Conservation (phyloP, 108 stramenopile genomes). For the Conticribra weissflogii region DNA sequence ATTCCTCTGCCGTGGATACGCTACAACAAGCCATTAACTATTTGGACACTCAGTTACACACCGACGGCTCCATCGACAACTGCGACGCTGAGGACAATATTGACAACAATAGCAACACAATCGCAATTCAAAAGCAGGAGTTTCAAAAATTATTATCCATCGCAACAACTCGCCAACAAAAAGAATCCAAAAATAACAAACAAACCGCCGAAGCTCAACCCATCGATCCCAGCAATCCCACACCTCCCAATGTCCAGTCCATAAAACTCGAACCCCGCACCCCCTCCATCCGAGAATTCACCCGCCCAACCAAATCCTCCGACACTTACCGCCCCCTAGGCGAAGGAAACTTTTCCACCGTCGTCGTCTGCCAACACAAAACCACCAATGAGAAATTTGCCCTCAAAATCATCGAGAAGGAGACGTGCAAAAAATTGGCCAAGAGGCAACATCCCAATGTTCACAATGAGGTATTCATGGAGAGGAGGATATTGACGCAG, state of each 20-base stretch:
- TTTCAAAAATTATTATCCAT: slow-evolving; percentile 54
- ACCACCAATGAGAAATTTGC: slow-evolving; percentile 90
- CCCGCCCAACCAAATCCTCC: slow-evolving; percentile 68
- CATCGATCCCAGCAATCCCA: neutral
- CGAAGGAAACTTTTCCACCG: slow-evolving; percentile 90
- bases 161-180: slow-evolving; percentile 41
- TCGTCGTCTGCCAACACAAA: slow-evolving; percentile 80
- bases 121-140: slow-evolving; percentile 44
- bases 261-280: slow-evolving; percentile 59
- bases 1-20: slow-evolving; percentile 43
- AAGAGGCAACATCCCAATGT: slow-evolving; percentile 93
- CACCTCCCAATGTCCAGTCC: slow-evolving; percentile 41
- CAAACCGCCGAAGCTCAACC: too few relatives aligned
- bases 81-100: neutral
- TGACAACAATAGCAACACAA: slow-evolving; percentile 23
- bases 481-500: slow-evolving; percentile 85
- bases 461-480: slow-evolving; percentile 97
- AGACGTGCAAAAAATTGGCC: slow-evolving; percentile 83
- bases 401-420: slow-evolving; percentile 95
- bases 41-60: slow-evolving; percentile 6
- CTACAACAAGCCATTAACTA: slow-evolving; percentile 26
- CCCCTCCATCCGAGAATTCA: slow-evolving; percentile 79
- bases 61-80: neutral
- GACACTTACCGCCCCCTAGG: slow-evolving; percentile 64
- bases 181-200: too few relatives aligned